Evolutionary conservation across 2,329 filamentous ascomycete species (phyloP), one percentile per base, ranked within the genome.

Genomic region (Capronia epimyces): DNA sequence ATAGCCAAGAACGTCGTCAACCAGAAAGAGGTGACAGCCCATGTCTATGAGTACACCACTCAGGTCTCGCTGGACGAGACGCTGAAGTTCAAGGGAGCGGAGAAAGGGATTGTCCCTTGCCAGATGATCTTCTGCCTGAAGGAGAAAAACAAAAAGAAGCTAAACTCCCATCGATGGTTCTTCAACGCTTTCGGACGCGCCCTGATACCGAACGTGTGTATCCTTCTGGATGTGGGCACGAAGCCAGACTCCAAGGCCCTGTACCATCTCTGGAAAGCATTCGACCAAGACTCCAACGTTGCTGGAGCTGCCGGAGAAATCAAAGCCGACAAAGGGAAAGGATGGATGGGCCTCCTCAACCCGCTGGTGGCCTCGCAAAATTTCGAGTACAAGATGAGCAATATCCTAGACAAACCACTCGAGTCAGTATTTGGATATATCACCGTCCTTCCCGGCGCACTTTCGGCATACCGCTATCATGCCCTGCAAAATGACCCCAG

Each of bases 371-470:
- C 93, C 0, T 95, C 89, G 40, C 93, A 98, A 64, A 98, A 98
- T 67, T 98, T 98, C 61, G 93, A 98, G 74, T 98, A 98, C 76
- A 98, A 98, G 71, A 96, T 98, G 89, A 95, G 89, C 34, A 98
- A 98, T 63, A 98, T 98, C 63, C 77, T 98, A 21, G 93, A 98
- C 67, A 98, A 98, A 69, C 93, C 93, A 0, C 75, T 98, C 1
- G 93, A 98, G 68, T 95, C 89, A 0, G 91, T 95, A 0, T 98
- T 98, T 67, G 93, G 93, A 1, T 98, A 97, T 66, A 98, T 98
- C 61, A 97, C 91, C 4, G 93, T 98, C 61, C 74, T 98, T 58
- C 94, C 93, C 0, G 94, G 93, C 69, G 93, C 93, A 0, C 79
- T 98, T 46, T 95, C 88, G 66, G 93, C 93, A 1, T 98, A 98